A percentile compares a stretch with the other conserved stretches of the same genome.
Evolutionary conservation across 2,329 filamentous ascomycete genomes (phyloP).

Genomic region (Podosphaera fusca): DNA sequence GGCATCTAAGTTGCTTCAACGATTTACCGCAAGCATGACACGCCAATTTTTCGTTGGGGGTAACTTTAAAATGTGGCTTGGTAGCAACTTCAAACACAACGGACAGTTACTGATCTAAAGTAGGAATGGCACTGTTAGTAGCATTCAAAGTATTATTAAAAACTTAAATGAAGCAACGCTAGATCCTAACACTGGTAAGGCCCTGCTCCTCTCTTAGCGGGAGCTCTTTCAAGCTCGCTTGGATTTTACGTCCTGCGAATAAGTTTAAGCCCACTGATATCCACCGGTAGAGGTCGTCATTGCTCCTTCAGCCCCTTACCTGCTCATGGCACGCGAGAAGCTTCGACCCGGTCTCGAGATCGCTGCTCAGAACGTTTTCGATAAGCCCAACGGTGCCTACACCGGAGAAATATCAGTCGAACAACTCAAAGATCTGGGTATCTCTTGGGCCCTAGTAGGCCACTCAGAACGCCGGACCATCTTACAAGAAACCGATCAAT

Average conservation of each 20-base stretch:
- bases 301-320: constrained; percentile 75
- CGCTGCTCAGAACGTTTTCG: constrained; percentile 88
- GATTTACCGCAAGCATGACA: constrained; percentile 35
- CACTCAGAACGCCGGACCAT: constrained; percentile 90
- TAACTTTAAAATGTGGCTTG: constrained; percentile 89
- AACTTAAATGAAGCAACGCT: constrained; percentile 73
- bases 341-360: constrained; percentile 59
- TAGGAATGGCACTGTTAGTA: constrained; percentile 83
- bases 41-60: constrained; percentile 94
- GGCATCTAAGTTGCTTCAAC: not conserved
- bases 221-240: not conserved
- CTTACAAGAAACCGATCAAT: constrained; percentile 63
- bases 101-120: constrained; percentile 6
- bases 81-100: not conserved
- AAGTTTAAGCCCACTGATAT: constrained; percentile 1
- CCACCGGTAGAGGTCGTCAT: constrained; percentile 64
- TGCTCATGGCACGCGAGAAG: constrained; percentile 62
- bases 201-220: constrained; percentile 7
- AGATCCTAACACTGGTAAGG: constrained; percentile 50
- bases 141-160: constrained; percentile 74
- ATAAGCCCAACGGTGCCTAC: constrained; percentile 91
- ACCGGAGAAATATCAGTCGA: constrained; percentile 88
- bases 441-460: constrained; percentile 78
- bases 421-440: constrained; percentile 72
- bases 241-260: not conserved